Conservation (phyloP, 2,329 filamentous ascomycete species). For the Thyridium curvatum region DNA sequence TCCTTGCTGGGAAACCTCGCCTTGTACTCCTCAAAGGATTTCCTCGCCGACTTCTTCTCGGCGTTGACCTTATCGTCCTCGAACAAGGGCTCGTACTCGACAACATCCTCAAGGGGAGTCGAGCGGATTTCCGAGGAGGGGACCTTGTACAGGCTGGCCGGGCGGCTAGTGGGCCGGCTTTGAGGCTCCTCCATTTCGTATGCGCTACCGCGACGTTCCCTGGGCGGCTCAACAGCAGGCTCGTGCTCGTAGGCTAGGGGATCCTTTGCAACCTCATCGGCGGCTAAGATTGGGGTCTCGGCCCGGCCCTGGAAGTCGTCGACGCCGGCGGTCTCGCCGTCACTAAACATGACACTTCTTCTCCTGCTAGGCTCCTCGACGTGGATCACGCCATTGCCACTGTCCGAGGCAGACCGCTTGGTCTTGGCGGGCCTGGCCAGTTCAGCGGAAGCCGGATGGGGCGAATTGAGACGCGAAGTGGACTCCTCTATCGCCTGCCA, state of each 20-base stretch:
- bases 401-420: conserved; percentile 21
- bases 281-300: conserved; percentile 75
- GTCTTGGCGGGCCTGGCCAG: conserved; percentile 18
- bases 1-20: conserved; percentile 88
- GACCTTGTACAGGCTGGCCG: conserved; percentile 57
- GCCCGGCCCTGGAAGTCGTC: conserved; percentile 53
- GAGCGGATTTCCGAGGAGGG: conserved; percentile 46
- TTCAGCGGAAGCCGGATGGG: conserved; percentile 41
- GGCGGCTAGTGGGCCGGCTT: conserved; percentile 14
- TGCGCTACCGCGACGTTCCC: conserved; percentile 55
- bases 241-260: conserved; percentile 62
- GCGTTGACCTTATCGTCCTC: conserved; percentile 59
- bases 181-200: conserved; percentile 42
- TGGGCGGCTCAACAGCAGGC: conserved; percentile 73
- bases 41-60: conserved; percentile 27
- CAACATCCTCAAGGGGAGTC: conserved; percentile 77
- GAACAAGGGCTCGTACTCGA: conserved; percentile 94
- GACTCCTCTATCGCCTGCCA: conserved; percentile 86
- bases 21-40: conserved; percentile 48
- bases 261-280: conserved; percentile 78
- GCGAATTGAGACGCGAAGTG: conserved; percentile 67
- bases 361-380: conserved; percentile 60
- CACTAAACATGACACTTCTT: conserved; percentile 36
- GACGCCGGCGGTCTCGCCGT: conserved; percentile 31
- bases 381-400: conserved; percentile 61